Evolutionary conservation across 164 flowering plant species (phyloP).

Genomic region (Tetracentron sinense): DNA sequence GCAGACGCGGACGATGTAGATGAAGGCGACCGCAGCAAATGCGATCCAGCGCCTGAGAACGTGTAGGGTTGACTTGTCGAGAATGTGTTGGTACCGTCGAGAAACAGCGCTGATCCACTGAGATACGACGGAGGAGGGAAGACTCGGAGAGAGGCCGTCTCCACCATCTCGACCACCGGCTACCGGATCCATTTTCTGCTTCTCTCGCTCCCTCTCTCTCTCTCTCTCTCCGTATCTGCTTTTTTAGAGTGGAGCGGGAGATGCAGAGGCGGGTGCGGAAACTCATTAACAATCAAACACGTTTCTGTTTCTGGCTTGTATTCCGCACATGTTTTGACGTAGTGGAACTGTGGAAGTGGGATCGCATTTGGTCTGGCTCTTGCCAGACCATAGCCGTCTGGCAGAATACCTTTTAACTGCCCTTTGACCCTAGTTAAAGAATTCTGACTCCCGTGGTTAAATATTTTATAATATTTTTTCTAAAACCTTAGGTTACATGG

Average conservation of each 20-base stretch:
- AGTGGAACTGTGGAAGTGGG: no score
- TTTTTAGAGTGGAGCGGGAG: background rate
- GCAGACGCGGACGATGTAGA: constrained; percentile 43
- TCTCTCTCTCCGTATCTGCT: background rate
- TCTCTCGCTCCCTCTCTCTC: background rate
- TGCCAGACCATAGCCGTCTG: no score
- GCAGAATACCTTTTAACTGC: no score
- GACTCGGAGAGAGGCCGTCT: background rate
- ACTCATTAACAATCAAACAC: no score
- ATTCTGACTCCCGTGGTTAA: no score
- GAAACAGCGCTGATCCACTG: constrained; percentile 26
- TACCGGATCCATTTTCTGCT: background rate
- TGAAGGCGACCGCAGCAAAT: constrained; percentile 23
- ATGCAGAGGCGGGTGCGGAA: background rate
- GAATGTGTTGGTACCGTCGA: constrained; percentile 41
- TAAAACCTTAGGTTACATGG: no score
- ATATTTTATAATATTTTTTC: no score
- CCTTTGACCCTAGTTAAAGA: no score
- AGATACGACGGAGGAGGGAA: constrained; percentile 2
- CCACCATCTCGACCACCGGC: background rate
- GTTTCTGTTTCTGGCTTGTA: no score
- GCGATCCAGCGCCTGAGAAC: constrained; percentile 48
- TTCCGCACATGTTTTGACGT: no score
- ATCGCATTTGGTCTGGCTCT: no score
- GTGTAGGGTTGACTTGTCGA: constrained; percentile 47